These are phyloP conservation scores for Candida piceae DNA, from an alignment of 805 yeast genomes.

Conservation along the genomic window DNA sequence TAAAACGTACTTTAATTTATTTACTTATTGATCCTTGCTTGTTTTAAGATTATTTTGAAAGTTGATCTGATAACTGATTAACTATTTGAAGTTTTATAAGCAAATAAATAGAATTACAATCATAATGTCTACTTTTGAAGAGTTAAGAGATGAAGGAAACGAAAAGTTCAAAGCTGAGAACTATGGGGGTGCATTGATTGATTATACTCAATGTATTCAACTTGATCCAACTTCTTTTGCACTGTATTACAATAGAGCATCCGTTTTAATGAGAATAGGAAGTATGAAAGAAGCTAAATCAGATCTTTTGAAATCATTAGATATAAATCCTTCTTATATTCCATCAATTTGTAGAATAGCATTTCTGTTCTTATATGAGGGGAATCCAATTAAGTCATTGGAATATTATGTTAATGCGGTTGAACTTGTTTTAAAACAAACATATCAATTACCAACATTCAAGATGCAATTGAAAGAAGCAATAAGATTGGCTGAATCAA, in stretches of 20 bases:
- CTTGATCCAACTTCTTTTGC: slow-evolving; percentile 30
- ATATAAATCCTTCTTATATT: slow-evolving; percentile 30
- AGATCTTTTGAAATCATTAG: slow-evolving; percentile 31
- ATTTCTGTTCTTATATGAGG: slow-evolving; percentile 31
- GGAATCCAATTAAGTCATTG: slow-evolving; percentile 32
- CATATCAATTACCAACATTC: slow-evolving; percentile 19
- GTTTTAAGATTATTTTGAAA: no score
- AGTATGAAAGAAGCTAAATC: slow-evolving; percentile 31
- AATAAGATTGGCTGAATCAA: slow-evolving; percentile 22
- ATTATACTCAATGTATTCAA: slow-evolving; percentile 33
- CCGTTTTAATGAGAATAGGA: slow-evolving; percentile 33
- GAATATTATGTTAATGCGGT: slow-evolving; percentile 34
- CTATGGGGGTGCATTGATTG: slow-evolving; percentile 31
- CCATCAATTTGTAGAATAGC: slow-evolving; percentile 37
- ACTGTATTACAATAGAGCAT: slow-evolving; percentile 36
- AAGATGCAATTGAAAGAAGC: slow-evolving; percentile 25
- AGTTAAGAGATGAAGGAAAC: slow-evolving; percentile 26
- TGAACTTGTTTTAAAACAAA: slow-evolving; percentile 12
- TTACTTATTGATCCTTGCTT: no score
- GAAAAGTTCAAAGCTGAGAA: slow-evolving; percentile 22
- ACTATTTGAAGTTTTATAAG: no score
- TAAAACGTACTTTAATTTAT: no score
- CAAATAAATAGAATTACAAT: no score
- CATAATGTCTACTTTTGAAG: slow-evolving; percentile 4
- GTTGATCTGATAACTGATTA: no score